A percentile compares a stretch with the other conserved stretches of the same genome.
phyloP scores from a whole-genome alignment of 2,329 filamentous ascomycete species.

The Fusarium sambucinum region DNA sequence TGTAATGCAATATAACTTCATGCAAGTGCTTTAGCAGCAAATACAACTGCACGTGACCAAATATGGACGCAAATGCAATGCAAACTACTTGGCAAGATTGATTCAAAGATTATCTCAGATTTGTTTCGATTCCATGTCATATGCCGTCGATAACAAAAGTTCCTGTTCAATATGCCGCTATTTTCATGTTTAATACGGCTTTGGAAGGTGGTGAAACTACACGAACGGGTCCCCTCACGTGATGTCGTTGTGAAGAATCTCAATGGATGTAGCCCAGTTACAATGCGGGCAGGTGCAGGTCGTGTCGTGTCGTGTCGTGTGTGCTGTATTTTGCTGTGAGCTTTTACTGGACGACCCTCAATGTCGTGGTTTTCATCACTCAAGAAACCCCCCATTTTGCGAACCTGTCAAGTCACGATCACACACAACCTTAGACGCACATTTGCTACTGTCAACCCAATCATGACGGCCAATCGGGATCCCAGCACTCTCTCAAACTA shows the following conservation, averaged over 20 bases:
- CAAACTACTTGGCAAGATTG: background rate
- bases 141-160: slow-evolving; percentile 18
- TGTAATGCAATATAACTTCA: background rate
- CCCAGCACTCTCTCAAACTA: slow-evolving; percentile 95
- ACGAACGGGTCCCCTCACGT: slow-evolving; percentile 24
- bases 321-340: slow-evolving; percentile 18
- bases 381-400: slow-evolving; percentile 45
- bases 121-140: slow-evolving; percentile 14
- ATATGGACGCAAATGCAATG: background rate
- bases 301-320: background rate
- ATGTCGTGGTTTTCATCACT: slow-evolving; percentile 48
- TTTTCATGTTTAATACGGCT: slow-evolving; percentile 22
- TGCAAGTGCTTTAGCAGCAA: background rate
- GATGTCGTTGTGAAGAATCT: slow-evolving; percentile 34
- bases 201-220: slow-evolving; percentile 20
- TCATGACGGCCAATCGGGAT: slow-evolving; percentile 67
- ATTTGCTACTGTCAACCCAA: slow-evolving; percentile 50
- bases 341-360: slow-evolving; percentile 35
- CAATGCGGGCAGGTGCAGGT: slow-evolving; percentile 15
- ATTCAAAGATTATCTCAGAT: slow-evolving; percentile 7
- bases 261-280: slow-evolving; percentile 7
- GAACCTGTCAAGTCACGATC: slow-evolving; percentile 43
- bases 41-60: slow-evolving; percentile 11
- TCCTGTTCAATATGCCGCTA: slow-evolving; percentile 14
- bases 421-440: slow-evolving; percentile 44